Base-by-base conservation (phyloP, 345 rosid species). In the Anastatica hierochuntica region DNA sequence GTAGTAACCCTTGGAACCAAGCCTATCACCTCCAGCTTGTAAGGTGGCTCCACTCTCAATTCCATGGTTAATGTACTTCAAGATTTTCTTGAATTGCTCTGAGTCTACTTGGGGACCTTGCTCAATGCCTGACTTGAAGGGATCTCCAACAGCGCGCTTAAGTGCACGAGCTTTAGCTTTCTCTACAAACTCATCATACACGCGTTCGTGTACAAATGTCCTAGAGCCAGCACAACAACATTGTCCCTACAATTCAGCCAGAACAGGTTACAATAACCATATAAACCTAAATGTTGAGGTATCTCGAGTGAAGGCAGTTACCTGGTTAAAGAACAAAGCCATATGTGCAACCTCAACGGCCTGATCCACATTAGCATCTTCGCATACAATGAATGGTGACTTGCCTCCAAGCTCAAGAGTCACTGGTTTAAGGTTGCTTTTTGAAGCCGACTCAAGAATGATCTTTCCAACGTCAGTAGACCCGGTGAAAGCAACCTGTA, bases 351-450 rank as follows among this genome's bases (percentile, higher is more conserved):
- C 43, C 73, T 90, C 95, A 31, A 78, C 98, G 3, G 98, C 98
- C 52, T 80, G 59, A 57, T 90, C 96, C 1, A 90, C 75, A 66
- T 90, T 85, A 54, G 98, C 92, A 77, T 90, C 98, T 72, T 84
- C 84, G 36, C 98, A 90, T 29, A 87, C 79, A 52, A 90, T 84
- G 63, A 90, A 90, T 18, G 98, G 92, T 12, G 98, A 90, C 80
- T 90, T 90, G 48, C 98, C 98, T 62, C 98, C 98, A 20, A 90
- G 96, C 74, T 90, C 98, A 69, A 90, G 73, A 49, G 95, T 87
- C 52, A 82, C 96, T 8, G 96, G 49, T 76, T 90, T 90, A 54
- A 90, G 92, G 70, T 90, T 90, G 76, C 89, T 87, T 63, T 63
- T 80, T 34, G 98, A 77, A 10, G 96, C 84, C 60, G 82, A 51